phyloP scores from a whole-genome alignment of 345 rosid species.

The Reutealis trisperma region DNA sequence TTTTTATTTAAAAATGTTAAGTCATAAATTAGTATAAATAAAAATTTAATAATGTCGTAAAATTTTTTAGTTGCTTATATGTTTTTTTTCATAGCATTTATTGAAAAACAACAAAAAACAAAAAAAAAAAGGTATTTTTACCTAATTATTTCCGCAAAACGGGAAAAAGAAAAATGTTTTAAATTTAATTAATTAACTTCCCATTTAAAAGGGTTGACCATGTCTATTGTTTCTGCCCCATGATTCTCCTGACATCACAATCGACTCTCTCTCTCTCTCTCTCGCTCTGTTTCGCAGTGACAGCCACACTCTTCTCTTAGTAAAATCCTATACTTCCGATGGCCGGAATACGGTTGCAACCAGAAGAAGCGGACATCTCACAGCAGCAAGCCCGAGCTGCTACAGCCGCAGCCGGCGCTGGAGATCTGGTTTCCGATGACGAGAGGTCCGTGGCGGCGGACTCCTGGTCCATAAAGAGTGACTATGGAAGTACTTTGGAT shows the following conservation, averaged over 20 bases:
- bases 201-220: background rate
- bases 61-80: too few relatives aligned
- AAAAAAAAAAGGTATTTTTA: too few relatives aligned
- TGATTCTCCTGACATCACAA: background rate
- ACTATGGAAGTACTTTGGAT: conserved; percentile 95
- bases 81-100: too few relatives aligned
- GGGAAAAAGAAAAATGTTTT: too few relatives aligned
- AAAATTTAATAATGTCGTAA: too few relatives aligned
- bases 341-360: conserved; percentile 32
- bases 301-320: background rate
- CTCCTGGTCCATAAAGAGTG: conserved; percentile 98
- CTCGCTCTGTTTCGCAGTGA: background rate
- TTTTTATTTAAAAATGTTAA: too few relatives aligned
- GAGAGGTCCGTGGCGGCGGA: conserved; percentile 97
- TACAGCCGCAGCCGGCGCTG: background rate
- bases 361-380: conserved; percentile 28
- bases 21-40: too few relatives aligned
- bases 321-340: background rate
- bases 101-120: too few relatives aligned
- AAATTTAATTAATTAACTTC: background rate
- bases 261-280: background rate
- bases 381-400: conserved; percentile 21
- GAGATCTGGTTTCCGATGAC: conserved; percentile 89
- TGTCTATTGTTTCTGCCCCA: background rate
- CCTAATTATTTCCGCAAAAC: too few relatives aligned